A percentile compares a stretch with the other conserved stretches of the same genome.
These are phyloP conservation scores for Mucor sp. DNA, from an alignment of 371 early-diverging fungal species.

Conservation along the genomic window DNA sequence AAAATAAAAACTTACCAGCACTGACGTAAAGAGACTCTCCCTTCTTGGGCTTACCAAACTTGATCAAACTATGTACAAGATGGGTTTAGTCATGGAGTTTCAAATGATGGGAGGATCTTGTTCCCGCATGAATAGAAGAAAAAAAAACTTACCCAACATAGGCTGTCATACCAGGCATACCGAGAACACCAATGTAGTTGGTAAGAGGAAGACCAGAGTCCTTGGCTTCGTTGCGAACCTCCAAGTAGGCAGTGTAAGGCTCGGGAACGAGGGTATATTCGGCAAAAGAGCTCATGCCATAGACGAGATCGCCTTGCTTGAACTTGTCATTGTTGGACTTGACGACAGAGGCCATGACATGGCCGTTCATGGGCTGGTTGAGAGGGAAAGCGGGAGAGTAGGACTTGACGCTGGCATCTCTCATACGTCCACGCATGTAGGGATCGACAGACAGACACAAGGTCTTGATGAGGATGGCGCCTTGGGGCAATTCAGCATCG, in stretches of 20 bases:
- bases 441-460: slow-evolving; percentile 41
- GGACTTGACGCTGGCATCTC: slow-evolving; percentile 43
- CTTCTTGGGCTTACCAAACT: slow-evolving; percentile 40
- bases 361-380: slow-evolving; percentile 55
- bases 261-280: slow-evolving; percentile 41
- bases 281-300: slow-evolving; percentile 45
- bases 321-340: slow-evolving; percentile 54
- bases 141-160: slow-evolving; percentile 34
- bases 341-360: slow-evolving; percentile 59
- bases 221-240: slow-evolving; percentile 38
- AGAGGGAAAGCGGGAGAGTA: slow-evolving; percentile 55
- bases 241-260: slow-evolving; percentile 21
- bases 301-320: slow-evolving; percentile 60
- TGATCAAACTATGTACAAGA: slow-evolving; percentile 21
- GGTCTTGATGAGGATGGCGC: slow-evolving; percentile 54
- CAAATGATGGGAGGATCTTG: background rate
- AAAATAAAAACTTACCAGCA: slow-evolving; percentile 16
- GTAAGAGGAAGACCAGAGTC: slow-evolving; percentile 42
- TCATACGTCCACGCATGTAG: slow-evolving; percentile 69
- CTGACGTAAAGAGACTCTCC: slow-evolving; percentile 58
- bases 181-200: slow-evolving; percentile 54
- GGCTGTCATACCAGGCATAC: slow-evolving; percentile 54
- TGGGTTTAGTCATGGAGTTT: background rate
- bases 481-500: slow-evolving; percentile 47
- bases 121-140: background rate